Evolutionary conservation across 805 yeast genomes (phyloP).

Genomic region (Metschnikowia chrysomelidarum): DNA sequence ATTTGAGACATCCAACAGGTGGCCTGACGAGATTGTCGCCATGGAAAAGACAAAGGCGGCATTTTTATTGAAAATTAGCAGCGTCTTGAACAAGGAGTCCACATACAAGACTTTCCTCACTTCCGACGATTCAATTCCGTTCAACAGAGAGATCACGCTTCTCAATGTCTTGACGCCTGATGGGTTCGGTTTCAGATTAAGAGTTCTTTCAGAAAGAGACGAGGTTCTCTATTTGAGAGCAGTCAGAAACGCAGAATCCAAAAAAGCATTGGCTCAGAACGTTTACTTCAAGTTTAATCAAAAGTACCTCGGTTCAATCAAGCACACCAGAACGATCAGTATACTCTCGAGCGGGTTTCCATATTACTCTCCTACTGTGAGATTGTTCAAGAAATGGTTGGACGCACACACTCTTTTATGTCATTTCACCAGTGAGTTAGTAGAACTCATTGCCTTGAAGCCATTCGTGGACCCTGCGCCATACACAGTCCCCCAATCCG

Average conservation of each 20-base stretch:
- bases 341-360: slow-evolving; percentile 70
- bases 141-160: slow-evolving; percentile 54
- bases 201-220: slow-evolving; percentile 82
- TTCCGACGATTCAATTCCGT: slow-evolving; percentile 65
- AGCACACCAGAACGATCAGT: slow-evolving; percentile 79
- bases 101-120: slow-evolving; percentile 59
- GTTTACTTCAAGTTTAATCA: slow-evolving; percentile 64
- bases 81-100: slow-evolving; percentile 47
- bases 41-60: slow-evolving; percentile 90
- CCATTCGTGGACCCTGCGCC: slow-evolving; percentile 88
- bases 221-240: slow-evolving; percentile 71
- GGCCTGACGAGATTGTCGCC: slow-evolving; percentile 93
- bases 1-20: slow-evolving; percentile 83
- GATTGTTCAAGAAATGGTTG: slow-evolving; percentile 88
- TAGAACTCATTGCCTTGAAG: slow-evolving; percentile 78
- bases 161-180: slow-evolving; percentile 77
- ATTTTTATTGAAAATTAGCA: slow-evolving; percentile 66
- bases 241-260: slow-evolving; percentile 61
- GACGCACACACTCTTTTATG: slow-evolving; percentile 72
- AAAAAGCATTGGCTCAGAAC: slow-evolving; percentile 57
- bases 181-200: slow-evolving; percentile 80
- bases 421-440: slow-evolving; percentile 73
- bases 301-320: slow-evolving; percentile 61
- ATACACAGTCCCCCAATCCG: slow-evolving; percentile 75
- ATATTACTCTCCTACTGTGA: slow-evolving; percentile 72